Base-by-base conservation (phyloP, 352 stramenopile species). In the Phytophthora boehmeriae region DNA sequence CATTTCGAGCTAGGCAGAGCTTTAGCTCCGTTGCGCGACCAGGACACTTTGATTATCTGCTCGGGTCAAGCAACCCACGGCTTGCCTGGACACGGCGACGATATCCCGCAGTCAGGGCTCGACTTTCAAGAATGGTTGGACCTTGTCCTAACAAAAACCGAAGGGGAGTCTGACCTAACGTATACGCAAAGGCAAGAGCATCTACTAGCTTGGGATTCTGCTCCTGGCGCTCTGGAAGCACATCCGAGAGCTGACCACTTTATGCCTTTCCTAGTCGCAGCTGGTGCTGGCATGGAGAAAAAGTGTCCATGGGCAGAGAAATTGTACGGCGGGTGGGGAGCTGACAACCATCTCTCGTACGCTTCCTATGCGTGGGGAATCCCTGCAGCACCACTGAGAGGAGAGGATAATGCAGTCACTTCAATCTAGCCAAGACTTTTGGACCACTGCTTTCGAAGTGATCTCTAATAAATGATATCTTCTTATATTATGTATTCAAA, bases 21-120 rank as follows among this genome's bases (percentile, higher is more conserved):
- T 16, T 61, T 96, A 19, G 65, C 71, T 1, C 66, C 75, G 17
- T 63, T 97, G 50, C 77, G 88, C 20, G 62, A 80, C 19, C 75
- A 95, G 16, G 83, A 86, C 63, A 90, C 92, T 30, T 66, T 96
- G 22, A 91, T 97, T 56, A 57, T 97, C 14, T 89, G 86, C 63
- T 96, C 87, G n/a, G 89, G 89, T 5, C 75, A 83, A 27, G 72
- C 71, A 17, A 83, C 75, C 4, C 75, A 83, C 34, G 68, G 68
- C 0, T 36, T 66, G 34, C 57, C 38, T 0, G 59, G 51, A 35
- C 41, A 55, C 17, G 56, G 23, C 8, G 52, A 68, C 16, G 56
- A 35, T 1, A 42, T 65, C 14, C 49, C 63, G 8, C 42, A 68
- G 49, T 68, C 59, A 11, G 69, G 55, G 5, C 35, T 79, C 11